Evolutionary conservation across 2,329 filamentous ascomycete genomes (phyloP), one percentile per base, ranked within the genome.

Genomic region (Arthroderma sp.): DNA sequence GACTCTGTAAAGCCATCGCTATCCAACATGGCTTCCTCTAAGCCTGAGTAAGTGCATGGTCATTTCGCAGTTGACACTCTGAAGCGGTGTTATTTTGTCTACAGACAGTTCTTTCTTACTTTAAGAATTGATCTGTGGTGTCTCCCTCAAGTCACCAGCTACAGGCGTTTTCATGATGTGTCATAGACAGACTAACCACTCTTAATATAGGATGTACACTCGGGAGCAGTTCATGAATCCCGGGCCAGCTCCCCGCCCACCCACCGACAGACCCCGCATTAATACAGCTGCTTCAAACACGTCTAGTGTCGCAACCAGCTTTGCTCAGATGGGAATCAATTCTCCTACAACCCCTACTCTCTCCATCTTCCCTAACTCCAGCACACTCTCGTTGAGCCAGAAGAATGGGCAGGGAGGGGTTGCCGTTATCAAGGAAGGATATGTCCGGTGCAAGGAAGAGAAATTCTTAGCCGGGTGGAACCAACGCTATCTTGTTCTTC

Each of bases 141-240:
- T n/a, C n/a, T n/a, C n/a, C n/a, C n/a, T n/a, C n/a, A n/a, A n/a
- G n/a, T n/a, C n/a, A n/a, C n/a, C n/a, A n/a, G n/a, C n/a, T n/a
- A n/a, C n/a, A n/a, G n/a, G n/a, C n/a, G n/a, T n/a, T n/a, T n/a
- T n/a, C n/a, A n/a, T n/a, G n/a, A n/a, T n/a, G n/a, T n/a, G n/a
- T n/a, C n/a, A n/a, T n/a, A n/a, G n/a, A n/a, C 22, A 36, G n/a
- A 36, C 34, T 15, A 36, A 36, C 34, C 7, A 6, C 28, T 44
- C 11, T 38, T 27, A 38, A 15, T 40, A 42, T 36, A 77, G 74
- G 53, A 71, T 78, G 57, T 81, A 80, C 64, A 68, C 74, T 37
- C 66, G 73, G 49, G 73, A 75, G 51, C 76, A 80, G 56, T 96
- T 96, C 70, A 93, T 96, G 84, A 96, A 96, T 65, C 87, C 91